Base-by-base conservation (phyloP, 345 rosid species). In the Brassica rapa region DNA sequence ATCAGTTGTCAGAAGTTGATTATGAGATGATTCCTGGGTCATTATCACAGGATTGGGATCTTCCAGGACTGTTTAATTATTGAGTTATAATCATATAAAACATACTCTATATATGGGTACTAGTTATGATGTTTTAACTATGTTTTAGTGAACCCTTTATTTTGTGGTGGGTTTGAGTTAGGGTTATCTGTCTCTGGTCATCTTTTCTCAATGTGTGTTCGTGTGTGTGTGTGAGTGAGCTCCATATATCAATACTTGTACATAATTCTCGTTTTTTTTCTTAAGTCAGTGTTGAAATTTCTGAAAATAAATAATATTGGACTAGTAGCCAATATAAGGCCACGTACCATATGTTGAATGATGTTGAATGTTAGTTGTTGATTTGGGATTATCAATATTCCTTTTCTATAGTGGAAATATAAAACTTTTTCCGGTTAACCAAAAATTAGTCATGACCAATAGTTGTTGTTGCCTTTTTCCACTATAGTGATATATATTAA, bases 1-100 rank as follows among this genome's bases (percentile, higher is more conserved):
- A 51, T 3, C 89, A 80, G 0, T 85, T 85, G 88, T 74, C 66
- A 57, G 88, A 82, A 56, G 71, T 59, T 14, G 86, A 82, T 32
- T 70, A 71, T 49, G 90, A 82, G 72, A 75, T 80, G 80, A 59
- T 75, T 49, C 77, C 80, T 70, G n/a, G 64, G 6, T 66, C 61
- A 49, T 46, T 76, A 11, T 71, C 80, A 65, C 69, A 5, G 4
- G 77, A 59, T 46, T 80, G 80, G 77, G 77, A 80, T 41, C 72
- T 80, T 43, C 72, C 76, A 70, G 33, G 76, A 74, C 62, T 75
- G 55, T 80, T 63, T 57, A 65, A 80, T 75, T 69, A 64, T 56
- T 75, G 60, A 77, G 59, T 37, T 3, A 69, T 35, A 3, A 65
- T 67, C 66, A 63, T 56, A 21, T 55, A 29, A 19, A 8, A 27